phyloP scores from a whole-genome alignment of 2,329 filamentous ascomycete species.

The Beauveria caledonica region DNA sequence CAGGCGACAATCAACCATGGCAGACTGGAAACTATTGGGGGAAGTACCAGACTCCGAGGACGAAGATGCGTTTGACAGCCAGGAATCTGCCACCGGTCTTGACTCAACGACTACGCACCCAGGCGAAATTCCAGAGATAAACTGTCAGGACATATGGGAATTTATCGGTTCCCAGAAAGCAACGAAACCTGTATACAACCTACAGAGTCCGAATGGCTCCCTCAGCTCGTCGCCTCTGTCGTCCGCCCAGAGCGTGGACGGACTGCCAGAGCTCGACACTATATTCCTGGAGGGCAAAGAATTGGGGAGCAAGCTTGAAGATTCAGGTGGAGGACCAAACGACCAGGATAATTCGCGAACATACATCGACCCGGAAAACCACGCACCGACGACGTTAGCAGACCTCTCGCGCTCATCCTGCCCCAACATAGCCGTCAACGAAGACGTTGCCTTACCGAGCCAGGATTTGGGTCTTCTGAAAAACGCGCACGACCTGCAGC shows the following conservation, averaged over 20 bases:
- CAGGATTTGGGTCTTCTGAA: constrained; percentile 7
- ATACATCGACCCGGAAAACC: not conserved
- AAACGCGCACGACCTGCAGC: constrained; percentile 12
- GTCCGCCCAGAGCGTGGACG: constrained; percentile 22
- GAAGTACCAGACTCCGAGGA: constrained; percentile 45
- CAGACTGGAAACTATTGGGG: constrained; percentile 41
- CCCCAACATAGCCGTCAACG: not conserved
- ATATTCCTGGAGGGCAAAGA: constrained; percentile 5
- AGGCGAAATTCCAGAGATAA: not conserved
- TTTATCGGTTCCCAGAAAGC: constrained; percentile 26
- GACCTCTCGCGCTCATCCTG: not conserved
- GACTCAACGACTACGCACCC: constrained; percentile 7
- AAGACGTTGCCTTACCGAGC: not conserved
- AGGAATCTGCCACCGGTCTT: constrained; percentile 18
- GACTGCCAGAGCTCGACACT: constrained; percentile 17
- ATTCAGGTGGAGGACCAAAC: constrained; percentile 10
- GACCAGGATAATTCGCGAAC: not conserved
- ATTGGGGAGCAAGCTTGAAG: not conserved
- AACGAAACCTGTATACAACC: not conserved
- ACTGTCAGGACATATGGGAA: constrained; percentile 26
- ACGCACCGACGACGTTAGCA: not conserved
- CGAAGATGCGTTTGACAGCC: constrained; percentile 34
- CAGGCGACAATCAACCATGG: constrained; percentile 26
- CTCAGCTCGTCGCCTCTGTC: constrained; percentile 28
- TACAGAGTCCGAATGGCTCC: constrained; percentile 7